Evolutionary conservation across 2,329 filamentous ascomycete genomes (phyloP).

Genomic region (Arthrobotrys musiformis): DNA sequence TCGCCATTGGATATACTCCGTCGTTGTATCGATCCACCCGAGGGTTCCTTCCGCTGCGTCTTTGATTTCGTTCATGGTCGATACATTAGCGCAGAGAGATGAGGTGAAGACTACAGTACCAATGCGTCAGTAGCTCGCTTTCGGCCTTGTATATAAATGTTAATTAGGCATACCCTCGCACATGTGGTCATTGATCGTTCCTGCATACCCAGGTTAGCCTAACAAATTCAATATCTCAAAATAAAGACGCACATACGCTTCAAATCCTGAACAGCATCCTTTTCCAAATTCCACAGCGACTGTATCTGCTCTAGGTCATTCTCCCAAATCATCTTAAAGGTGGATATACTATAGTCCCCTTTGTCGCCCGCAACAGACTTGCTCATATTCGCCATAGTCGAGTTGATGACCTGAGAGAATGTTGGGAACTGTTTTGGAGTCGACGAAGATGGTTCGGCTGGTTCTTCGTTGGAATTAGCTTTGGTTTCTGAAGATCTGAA

Average conservation of each 20-base stretch:
- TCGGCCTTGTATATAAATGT: not conserved
- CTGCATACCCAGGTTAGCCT: not conserved
- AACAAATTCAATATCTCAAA: not conserved
- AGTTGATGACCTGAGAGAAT: not conserved
- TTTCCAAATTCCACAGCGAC: conserved; percentile 1
- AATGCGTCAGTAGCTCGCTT: not conserved
- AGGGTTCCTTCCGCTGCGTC: conserved; percentile 24
- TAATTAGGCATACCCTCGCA: conserved; percentile 13
- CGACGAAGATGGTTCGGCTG: not conserved
- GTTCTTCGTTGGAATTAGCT: not conserved
- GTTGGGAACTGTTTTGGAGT: not conserved
- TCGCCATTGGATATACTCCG: conserved; percentile 15
- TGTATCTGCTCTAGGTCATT: conserved; percentile 16
- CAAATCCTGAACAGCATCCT: conserved; percentile 5
- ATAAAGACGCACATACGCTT: conserved; percentile 1
- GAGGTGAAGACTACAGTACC: conserved; percentile 15
- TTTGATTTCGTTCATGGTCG: conserved; percentile 31
- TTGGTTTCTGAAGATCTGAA: not conserved
- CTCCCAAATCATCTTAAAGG: conserved; percentile 23
- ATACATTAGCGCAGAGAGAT: not conserved
- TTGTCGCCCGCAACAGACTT: not conserved
- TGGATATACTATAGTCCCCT: conserved; percentile 5
- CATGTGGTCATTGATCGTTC: conserved; percentile 26
- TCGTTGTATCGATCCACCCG: conserved; percentile 2
- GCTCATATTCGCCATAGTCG: conserved; percentile 26